Base-by-base conservation (phyloP, 495 filamentous ascomycete genomes). In the Annulohypoxylon maeteangense region DNA sequence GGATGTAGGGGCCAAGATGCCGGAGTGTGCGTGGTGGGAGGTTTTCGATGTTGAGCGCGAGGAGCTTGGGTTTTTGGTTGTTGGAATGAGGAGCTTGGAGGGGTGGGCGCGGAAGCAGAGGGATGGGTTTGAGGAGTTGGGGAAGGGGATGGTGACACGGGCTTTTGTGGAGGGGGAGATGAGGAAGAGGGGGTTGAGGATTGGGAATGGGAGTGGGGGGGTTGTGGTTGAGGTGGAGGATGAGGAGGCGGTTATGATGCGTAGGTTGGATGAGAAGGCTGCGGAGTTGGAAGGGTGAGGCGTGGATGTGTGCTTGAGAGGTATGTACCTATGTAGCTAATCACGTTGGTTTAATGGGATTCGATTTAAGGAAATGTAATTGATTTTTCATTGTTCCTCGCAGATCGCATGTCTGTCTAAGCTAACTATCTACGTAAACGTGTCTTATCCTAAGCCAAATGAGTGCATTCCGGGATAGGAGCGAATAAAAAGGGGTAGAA, bases 11-110 rank as follows among this genome's bases (percentile, higher is more conserved):
- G 86, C 91, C 29, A 93, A 91, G 76, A 83, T 98, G 78, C 91
- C 95, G 2, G 90, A 90, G 54, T 84, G 82, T 23, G 90, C 93
- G 55, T 99, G 95, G 95, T 99, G 95, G 95, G 94, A 96, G 80
- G 92, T 98, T 0, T 98, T 99, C 79, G 95, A 99, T 81, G 92
- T 94, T n/a, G 95, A 98, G 54, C 85, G 96, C 20, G 95, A 99
- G 84, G 94, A 97, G 77, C 82, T 98, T 51, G 95, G 95, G 3
- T 98, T 98, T 73, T 74, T 99, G 70, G 95, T 97, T 11, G 92
- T 97, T 25, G 94, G 84, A 0, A 89, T 99, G 88, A 81, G 87
- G 53, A 97, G 95, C 62, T 83, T 95, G 48, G 90, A 91, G 69
- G 90, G 88, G 0, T 94, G 91, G 79, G 90, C 88, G 72, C 70